phyloP scores from a whole-genome alignment of 306 rosid species.

The Vigna reflexopilosa region DNA sequence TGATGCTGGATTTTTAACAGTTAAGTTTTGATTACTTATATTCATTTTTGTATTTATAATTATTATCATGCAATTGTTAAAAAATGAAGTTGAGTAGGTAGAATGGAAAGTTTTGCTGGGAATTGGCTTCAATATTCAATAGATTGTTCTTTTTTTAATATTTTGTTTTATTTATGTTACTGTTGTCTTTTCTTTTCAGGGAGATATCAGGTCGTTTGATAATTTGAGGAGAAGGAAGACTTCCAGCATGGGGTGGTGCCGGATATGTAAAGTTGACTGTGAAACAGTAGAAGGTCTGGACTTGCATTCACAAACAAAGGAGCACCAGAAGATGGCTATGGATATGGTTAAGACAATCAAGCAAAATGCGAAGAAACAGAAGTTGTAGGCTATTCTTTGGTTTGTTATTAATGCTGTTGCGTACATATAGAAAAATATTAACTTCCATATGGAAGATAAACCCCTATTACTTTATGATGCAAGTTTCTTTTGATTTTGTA shows the following conservation, averaged over 20 bases:
- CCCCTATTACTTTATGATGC: slow-evolving; percentile 14
- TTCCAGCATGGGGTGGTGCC: slow-evolving; percentile 93
- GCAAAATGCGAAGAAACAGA: slow-evolving; percentile 85
- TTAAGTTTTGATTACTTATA: slow-evolving; percentile 57
- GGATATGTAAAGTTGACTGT: slow-evolving; percentile 95
- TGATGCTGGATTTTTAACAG: slow-evolving; percentile 73
- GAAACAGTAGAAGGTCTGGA: slow-evolving; percentile 97
- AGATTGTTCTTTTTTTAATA: slow-evolving; percentile 10
- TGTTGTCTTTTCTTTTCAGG: slow-evolving; percentile 55
- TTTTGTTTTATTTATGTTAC: slow-evolving; percentile 10
- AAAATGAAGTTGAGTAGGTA: slow-evolving; percentile 27
- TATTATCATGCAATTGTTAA: slow-evolving; percentile 14
- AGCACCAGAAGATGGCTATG: slow-evolving; percentile 94
- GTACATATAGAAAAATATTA: background rate
- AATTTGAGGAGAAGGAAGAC: slow-evolving; percentile 76
- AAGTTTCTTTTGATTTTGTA: slow-evolving; percentile 40
- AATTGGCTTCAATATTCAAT: slow-evolving; percentile 2
- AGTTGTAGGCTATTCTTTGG: slow-evolving; percentile 60
- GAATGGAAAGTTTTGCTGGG: slow-evolving; percentile 22
- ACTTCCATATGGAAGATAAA: slow-evolving; percentile 23
- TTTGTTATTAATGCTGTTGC: slow-evolving; percentile 33
- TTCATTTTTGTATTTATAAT: slow-evolving; percentile 30
- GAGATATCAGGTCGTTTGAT: slow-evolving; percentile 75
- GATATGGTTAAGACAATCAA: slow-evolving; percentile 91
- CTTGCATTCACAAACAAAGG: slow-evolving; percentile 92